Conservation (phyloP, 495 filamentous ascomycete genomes). For the Aspergillus heteromorphus region DNA sequence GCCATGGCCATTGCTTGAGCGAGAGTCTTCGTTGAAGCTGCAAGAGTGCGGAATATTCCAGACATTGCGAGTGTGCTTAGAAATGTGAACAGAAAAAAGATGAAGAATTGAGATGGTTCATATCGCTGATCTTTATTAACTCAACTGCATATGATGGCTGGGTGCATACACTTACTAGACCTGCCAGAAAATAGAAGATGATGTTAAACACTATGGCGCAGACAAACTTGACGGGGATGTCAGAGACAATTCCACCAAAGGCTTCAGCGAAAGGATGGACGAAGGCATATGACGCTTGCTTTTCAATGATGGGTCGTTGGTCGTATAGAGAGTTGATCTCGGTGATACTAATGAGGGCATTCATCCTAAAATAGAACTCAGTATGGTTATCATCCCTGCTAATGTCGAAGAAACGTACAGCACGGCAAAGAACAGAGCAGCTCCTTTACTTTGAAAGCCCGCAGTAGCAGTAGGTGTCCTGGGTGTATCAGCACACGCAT, state of each 20-base stretch:
- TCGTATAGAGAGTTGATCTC: conserved; percentile 60
- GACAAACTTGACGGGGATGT: conserved; percentile 53
- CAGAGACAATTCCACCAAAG: conserved; percentile 51
- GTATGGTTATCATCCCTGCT: conserved; percentile 45
- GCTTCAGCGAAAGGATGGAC: conserved; percentile 60
- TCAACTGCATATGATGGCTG: background rate
- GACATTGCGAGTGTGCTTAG: conserved; percentile 54
- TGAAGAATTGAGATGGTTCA: conserved; percentile 54
- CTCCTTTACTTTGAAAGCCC: conserved; percentile 75
- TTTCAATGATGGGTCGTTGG: conserved; percentile 60
- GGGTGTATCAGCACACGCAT: conserved; percentile 38
- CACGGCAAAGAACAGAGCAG: conserved; percentile 84
- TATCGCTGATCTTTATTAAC: conserved; percentile 26
- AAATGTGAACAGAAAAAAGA: conserved; percentile 54
- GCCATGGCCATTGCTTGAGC: conserved; percentile 48
- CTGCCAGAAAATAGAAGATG: conserved; percentile 55
- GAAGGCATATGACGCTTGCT: conserved; percentile 61
- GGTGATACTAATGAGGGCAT: conserved; percentile 47
- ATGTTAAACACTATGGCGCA: conserved; percentile 47
- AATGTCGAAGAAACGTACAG: conserved; percentile 51
- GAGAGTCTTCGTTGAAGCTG: conserved; percentile 41
- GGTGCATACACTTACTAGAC: conserved; percentile 30
- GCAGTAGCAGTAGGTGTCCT: conserved; percentile 53
- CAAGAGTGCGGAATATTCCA: conserved; percentile 43
- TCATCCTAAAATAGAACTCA: conserved; percentile 40